Conservation (phyloP, 495 filamentous ascomycete genomes). For the Penicillium egyptiacum region DNA sequence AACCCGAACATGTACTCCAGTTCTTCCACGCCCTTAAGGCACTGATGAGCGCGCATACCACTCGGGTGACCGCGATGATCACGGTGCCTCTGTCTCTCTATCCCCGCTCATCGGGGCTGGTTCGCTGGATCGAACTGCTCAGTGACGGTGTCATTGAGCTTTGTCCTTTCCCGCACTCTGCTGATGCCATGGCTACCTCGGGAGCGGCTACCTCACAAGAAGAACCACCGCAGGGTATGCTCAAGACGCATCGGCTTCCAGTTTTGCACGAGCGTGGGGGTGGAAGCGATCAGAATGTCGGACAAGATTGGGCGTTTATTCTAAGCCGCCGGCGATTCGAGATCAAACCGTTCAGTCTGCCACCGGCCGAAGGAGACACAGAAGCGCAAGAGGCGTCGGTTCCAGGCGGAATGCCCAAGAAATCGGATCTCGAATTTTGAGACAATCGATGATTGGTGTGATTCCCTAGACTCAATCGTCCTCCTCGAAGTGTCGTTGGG, state of each 20-base stretch:
- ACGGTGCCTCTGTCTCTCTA: constrained; percentile 80
- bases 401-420: constrained; percentile 53
- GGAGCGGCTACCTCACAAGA: constrained; percentile 56
- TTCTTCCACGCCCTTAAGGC: constrained; percentile 81
- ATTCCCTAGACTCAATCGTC: constrained; percentile 34
- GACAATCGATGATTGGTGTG: background rate
- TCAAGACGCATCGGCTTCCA: constrained; percentile 79
- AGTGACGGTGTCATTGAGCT: constrained; percentile 87
- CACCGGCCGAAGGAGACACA: constrained; percentile 79
- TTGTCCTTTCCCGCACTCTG: constrained; percentile 73
- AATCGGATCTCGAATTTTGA: constrained; percentile 74
- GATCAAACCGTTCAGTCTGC: constrained; percentile 86
- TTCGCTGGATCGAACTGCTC: constrained; percentile 85
- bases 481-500: constrained; percentile 32
- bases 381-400: constrained; percentile 61
- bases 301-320: constrained; percentile 87
- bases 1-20: constrained; percentile 70
- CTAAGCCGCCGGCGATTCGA: constrained; percentile 79
- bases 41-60: constrained; percentile 65
- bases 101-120: constrained; percentile 72
- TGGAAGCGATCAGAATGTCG: constrained; percentile 63
- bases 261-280: constrained; percentile 86
- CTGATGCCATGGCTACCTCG: constrained; percentile 54
- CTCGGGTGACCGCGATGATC: constrained; percentile 68
- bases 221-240: constrained; percentile 80